Percentiles rank a stretch among this genome's conserved stretches.
These are phyloP conservation scores for Manihot esculenta DNA, from an alignment of 441 rosid species.

Conservation along the genomic window DNA sequence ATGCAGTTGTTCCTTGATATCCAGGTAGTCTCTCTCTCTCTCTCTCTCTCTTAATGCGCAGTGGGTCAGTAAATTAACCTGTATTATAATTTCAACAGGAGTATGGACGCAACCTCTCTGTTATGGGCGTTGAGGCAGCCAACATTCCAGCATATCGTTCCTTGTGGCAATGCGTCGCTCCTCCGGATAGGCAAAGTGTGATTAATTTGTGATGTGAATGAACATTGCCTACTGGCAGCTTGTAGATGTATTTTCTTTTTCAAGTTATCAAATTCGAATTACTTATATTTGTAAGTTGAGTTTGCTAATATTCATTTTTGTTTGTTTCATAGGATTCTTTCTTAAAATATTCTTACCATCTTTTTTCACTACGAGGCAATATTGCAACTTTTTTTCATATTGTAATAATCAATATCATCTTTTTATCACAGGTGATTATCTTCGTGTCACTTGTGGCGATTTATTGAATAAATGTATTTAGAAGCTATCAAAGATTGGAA, in stretches of 20 bases:
- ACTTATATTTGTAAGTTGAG: background rate
- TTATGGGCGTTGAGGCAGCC: slow-evolving; percentile 73
- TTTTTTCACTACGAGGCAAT: slow-evolving; percentile 12
- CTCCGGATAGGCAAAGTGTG: slow-evolving; percentile 56
- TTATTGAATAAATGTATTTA: too few species aligned
- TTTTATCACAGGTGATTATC: background rate
- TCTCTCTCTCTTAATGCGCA: background rate
- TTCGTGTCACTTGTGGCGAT: background rate
- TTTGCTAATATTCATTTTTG: slow-evolving; percentile 6
- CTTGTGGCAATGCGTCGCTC: slow-evolving; percentile 93
- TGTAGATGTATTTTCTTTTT: slow-evolving; percentile 19
- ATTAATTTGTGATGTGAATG: slow-evolving; percentile 45
- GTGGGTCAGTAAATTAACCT: background rate
- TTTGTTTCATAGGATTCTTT: background rate
- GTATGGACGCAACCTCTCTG: slow-evolving; percentile 72
- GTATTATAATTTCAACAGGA: slow-evolving; percentile 48
- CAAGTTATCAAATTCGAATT: background rate
- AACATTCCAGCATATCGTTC: slow-evolving; percentile 61
- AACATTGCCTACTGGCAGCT: slow-evolving; percentile 1
- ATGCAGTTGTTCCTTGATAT: slow-evolving; percentile 95
- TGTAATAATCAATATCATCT: background rate
- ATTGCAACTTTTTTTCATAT: slow-evolving; percentile 5
- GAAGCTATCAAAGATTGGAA: too few species aligned
- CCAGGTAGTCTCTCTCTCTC: slow-evolving; percentile 51
- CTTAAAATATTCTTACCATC: background rate